These are phyloP conservation scores for Zopfochytrium polystomum DNA, from an alignment of 371 early-diverging fungal genomes.

Conservation along the genomic window DNA sequence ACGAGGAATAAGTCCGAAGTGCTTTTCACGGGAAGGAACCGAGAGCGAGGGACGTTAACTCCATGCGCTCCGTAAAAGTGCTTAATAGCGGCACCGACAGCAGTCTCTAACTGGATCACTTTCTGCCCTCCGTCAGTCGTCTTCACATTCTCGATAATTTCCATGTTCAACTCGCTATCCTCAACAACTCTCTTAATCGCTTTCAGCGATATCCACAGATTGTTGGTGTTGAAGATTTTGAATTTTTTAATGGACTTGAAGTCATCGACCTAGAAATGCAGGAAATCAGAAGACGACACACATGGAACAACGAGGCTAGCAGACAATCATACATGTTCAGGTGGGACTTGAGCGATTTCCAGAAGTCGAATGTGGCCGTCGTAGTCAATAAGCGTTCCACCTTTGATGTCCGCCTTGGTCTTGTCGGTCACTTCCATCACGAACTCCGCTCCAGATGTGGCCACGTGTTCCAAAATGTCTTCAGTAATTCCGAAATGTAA, in stretches of 20 bases:
- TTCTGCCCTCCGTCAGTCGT: conserved; percentile 80
- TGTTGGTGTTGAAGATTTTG: conserved; percentile 99
- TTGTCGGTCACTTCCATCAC: conserved; percentile 99
- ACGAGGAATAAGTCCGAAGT: conserved; percentile 98
- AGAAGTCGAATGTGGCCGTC: conserved; percentile 92
- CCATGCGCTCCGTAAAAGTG: conserved; percentile 96
- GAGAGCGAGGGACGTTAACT: conserved; percentile 95
- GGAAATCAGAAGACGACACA: no score
- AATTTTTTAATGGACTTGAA: conserved; percentile 99
- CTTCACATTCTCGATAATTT: conserved; percentile 98
- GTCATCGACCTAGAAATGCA: conserved; percentile 89
- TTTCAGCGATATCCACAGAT: conserved; percentile 95
- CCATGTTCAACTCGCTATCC: conserved; percentile 79
- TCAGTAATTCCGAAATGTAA: neutral
- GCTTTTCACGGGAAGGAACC: conserved; percentile 99
- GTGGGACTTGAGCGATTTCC: conserved; percentile 99
- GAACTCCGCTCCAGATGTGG: conserved; percentile 87
- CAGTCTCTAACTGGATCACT: conserved; percentile 99
- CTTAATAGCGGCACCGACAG: conserved; percentile 99
- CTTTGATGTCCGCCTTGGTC: conserved; percentile 99
- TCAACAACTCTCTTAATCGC: conserved; percentile 93
- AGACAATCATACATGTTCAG: no score
- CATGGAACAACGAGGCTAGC: no score
- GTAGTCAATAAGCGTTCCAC: conserved; percentile 98
- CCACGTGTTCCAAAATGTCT: conserved; percentile 78